Percentiles rank a stretch among this genome's conserved stretches.
phyloP scores from a whole-genome alignment of 176 grass and related monocot species.

The Echinochloa phyllopogon region DNA sequence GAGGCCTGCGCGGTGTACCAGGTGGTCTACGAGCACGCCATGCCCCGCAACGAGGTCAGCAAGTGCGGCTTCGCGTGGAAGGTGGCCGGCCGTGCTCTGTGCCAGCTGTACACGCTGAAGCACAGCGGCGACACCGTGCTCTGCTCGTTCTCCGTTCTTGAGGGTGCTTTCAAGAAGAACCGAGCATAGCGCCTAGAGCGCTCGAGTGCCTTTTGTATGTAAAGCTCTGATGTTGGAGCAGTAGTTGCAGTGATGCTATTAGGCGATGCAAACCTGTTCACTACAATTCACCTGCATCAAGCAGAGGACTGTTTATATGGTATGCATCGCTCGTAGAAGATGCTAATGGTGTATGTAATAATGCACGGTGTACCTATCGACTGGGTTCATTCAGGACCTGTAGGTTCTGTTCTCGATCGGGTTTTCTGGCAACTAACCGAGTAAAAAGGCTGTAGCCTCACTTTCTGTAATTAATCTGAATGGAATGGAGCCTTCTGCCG shows the following conservation, averaged over 20 bases:
- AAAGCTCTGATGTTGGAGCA: neutral
- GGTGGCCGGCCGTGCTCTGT: conserved; percentile 60
- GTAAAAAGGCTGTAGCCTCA: too few species aligned
- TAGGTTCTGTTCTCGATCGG: neutral
- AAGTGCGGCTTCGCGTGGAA: conserved; percentile 68
- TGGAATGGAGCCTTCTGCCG: too few species aligned
- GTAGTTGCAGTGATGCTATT: neutral
- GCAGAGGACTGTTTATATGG: neutral
- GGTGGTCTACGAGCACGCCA: conserved; percentile 50
- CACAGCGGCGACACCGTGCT: neutral
- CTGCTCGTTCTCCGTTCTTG: conserved; percentile 25
- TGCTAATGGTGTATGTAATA: neutral
- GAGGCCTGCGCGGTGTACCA: conserved; percentile 63
- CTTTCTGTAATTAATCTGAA: too few species aligned
- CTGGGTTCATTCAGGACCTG: neutral
- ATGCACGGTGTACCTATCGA: neutral
- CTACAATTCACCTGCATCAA: too few species aligned
- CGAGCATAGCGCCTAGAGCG: neutral
- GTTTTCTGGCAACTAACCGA: too few species aligned
- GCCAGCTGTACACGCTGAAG: conserved; percentile 12
- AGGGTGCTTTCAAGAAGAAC: conserved; percentile 19
- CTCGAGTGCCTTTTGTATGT: neutral
- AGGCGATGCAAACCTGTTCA: neutral
- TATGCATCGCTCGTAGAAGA: neutral
- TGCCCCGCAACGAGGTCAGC: neutral